Percentiles rank a stretch among this genome's conserved stretches.
These are phyloP conservation scores for Lactifluus hygrophoroides DNA, from an alignment of 768 basidiomycete genomes.

Conservation along the genomic window DNA sequence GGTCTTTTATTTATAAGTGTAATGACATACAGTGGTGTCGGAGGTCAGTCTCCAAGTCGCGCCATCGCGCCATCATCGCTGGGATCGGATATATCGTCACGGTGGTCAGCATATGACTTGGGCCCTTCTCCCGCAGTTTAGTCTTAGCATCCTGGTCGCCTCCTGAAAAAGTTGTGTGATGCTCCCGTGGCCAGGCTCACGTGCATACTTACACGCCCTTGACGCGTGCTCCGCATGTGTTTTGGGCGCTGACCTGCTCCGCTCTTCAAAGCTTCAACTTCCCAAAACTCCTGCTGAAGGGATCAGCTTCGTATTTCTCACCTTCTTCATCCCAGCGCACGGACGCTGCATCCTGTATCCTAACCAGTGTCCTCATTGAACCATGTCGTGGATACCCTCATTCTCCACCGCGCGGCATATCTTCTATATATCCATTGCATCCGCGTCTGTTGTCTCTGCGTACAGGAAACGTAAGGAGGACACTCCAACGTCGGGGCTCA, in stretches of 20 bases:
- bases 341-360: slow-evolving; percentile 8
- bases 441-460: slow-evolving; percentile 52
- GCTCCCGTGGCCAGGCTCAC: neutral
- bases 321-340: slow-evolving; percentile 7
- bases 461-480: slow-evolving; percentile 42
- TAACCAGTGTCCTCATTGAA: neutral
- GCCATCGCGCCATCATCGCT: neutral
- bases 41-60: neutral
- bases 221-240: too few relatives aligned
- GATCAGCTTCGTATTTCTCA: neutral
- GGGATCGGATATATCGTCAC: neutral
- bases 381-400: slow-evolving; percentile 23
- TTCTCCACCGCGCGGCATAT: slow-evolving; percentile 28
- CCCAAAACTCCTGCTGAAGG: neutral
- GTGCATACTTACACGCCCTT: slow-evolving; percentile 7
- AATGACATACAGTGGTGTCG: too few relatives aligned
- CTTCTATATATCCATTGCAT: slow-evolving; percentile 53
- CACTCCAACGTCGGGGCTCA: slow-evolving; percentile 27
- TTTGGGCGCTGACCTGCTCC: neutral
- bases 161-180: neutral
- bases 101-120: neutral
- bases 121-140: neutral
- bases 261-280: too few relatives aligned
- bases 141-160: too few relatives aligned
- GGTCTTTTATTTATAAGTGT: too few relatives aligned